Base-by-base conservation (phyloP, 352 stramenopile genomes). In the Phytophthora agathidicida region DNA sequence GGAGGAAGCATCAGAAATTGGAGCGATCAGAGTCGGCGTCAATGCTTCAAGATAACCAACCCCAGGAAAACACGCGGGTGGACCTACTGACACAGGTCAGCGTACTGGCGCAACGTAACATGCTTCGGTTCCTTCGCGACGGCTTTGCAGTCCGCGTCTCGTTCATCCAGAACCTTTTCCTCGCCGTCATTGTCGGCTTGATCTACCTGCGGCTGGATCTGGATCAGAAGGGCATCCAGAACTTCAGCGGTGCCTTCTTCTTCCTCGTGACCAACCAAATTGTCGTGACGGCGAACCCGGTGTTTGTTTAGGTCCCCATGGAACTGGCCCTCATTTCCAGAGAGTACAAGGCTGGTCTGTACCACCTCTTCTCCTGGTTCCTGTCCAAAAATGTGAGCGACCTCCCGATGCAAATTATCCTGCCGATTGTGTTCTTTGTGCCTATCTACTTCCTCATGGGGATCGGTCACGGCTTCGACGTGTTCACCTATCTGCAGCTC, bases 361-460 rank as follows among this genome's bases (percentile, higher is more conserved):
- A 75, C 23, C 55, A 63, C 47, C 35, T 69, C 9, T 51, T 56
- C 9, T 46, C 63, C 6, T 73, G 68, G 68, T 76, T 71, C 19
- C 19, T 69, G 9, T 64, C 68, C 10, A 76, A 75, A 47, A 79
- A 79, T 46, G 20, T 75, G 27, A 79, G 65, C 52, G 68, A 76
- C 42, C 10, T 73, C 14, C 51, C 43, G 3, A 70, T 77, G 51
- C 68, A 77, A 27, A 10, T 77, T 0, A 24, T 77, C 9, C 31
- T 77, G 16, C 68, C 68, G 7, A 51, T 73, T n/a, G 5, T 77
- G 2, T 68, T 64, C 28, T 57, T 77, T 17, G 23, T 67, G 16
- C 62, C 63, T 0, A 19, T 44, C 4, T 75, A 78, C 23, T 72
- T 74, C 41, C 38, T 78, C 17, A 67, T n/a, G n/a, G n/a, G n/a